Conservation (phyloP, 2,329 filamentous ascomycete species). For the Proliferodiscus dingleyae region DNA sequence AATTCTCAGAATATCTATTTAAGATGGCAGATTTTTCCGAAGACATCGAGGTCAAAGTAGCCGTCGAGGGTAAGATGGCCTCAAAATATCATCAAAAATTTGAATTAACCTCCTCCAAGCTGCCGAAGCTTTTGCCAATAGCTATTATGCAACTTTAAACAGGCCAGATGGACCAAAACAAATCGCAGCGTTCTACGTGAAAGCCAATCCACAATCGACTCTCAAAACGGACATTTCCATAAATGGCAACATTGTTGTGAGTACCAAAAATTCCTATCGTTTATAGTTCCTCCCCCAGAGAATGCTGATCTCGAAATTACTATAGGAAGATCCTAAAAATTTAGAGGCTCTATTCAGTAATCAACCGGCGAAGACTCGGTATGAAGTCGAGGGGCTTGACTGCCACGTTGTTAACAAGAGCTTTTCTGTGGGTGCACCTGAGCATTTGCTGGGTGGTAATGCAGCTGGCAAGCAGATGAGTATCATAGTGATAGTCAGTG, state of each 20-base stretch:
- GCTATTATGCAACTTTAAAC: conserved; percentile 73
- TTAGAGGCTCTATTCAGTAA: conserved; percentile 65
- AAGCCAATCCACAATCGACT: conserved; percentile 49
- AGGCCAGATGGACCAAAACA: conserved; percentile 42
- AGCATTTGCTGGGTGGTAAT: conserved; percentile 36
- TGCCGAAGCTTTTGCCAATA: conserved; percentile 65
- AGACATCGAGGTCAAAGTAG: conserved; percentile 37
- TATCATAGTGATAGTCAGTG: conserved; percentile 69
- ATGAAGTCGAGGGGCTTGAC: conserved; percentile 72
- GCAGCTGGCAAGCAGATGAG: conserved; percentile 58
- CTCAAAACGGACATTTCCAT: conserved; percentile 65
- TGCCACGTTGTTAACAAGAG: conserved; percentile 71
- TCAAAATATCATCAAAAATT: not conserved
- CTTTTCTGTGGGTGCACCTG: conserved; percentile 54
- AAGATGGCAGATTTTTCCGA: conserved; percentile 41
- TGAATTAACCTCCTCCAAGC: conserved; percentile 40
- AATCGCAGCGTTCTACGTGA: conserved; percentile 67
- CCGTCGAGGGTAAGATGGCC: conserved; percentile 31
- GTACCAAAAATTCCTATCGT: not conserved
- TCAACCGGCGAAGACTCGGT: conserved; percentile 56
- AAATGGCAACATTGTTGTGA: conserved; percentile 65
- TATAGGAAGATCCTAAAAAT: conserved; percentile 46
- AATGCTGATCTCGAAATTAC: not conserved
- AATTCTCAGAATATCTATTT: not conserved
- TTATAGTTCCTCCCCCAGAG: not conserved